Percentiles rank a stretch among this genome's conserved stretches.
phyloP scores from a whole-genome alignment of 129 eudicot genomes.

The Ambrosia trifida region DNA sequence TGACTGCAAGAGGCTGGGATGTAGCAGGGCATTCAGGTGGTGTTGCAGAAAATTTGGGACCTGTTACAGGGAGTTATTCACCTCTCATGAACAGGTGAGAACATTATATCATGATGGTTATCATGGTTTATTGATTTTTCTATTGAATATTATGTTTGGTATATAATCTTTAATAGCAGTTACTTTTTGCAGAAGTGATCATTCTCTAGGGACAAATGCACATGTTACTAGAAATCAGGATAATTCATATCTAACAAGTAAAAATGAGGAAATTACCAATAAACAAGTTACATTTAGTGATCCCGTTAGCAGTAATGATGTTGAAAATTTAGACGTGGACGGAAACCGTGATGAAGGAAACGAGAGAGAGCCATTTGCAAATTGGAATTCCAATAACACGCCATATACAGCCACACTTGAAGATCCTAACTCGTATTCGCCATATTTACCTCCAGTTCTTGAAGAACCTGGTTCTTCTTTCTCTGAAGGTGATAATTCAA shows the following conservation, averaged over 20 bases:
- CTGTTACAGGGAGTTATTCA: slow-evolving; percentile 58
- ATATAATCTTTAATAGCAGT: neutral
- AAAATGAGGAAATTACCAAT: slow-evolving; percentile 46
- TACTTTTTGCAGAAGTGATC: slow-evolving; percentile 49
- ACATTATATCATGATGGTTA: neutral
- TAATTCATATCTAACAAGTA: slow-evolving; percentile 32
- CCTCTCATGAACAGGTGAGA: slow-evolving; percentile 75
- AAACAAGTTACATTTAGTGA: slow-evolving; percentile 78
- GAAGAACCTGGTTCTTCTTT: slow-evolving; percentile 93
- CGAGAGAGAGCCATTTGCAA: slow-evolving; percentile 43
- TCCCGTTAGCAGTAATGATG: slow-evolving; percentile 59
- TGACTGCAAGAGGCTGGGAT: slow-evolving; percentile 63
- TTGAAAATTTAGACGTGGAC: slow-evolving; percentile 39
- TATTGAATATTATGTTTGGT: neutral
- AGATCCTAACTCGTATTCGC: slow-evolving; percentile 72
- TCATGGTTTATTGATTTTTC: too few relatives aligned
- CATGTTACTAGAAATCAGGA: slow-evolving; percentile 39
- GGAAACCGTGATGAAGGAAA: slow-evolving; percentile 47
- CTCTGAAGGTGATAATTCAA: slow-evolving; percentile 69
- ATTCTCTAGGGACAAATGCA: slow-evolving; percentile 38
- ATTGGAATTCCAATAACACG: slow-evolving; percentile 60
- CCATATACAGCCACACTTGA: slow-evolving; percentile 44
- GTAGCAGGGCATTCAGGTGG: slow-evolving; percentile 43
- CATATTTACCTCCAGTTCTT: slow-evolving; percentile 81
- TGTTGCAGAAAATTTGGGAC: slow-evolving; percentile 44